Percentiles rank a stretch among this genome's conserved stretches.
These are phyloP conservation scores for Metarhizium anisopliae DNA, from an alignment of 2,329 filamentous ascomycete genomes.

Conservation along the genomic window DNA sequence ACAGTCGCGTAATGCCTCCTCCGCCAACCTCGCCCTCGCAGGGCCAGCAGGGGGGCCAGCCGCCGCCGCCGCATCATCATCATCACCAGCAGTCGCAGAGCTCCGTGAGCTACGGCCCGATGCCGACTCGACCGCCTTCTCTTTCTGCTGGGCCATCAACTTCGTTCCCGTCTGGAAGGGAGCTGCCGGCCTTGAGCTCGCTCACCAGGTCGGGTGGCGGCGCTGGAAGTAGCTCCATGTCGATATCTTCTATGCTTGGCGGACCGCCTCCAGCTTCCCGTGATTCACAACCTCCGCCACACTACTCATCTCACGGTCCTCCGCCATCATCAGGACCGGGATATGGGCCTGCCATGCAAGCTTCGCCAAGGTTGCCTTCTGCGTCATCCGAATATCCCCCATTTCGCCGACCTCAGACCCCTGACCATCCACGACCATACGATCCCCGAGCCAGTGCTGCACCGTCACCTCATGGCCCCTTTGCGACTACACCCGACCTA, in stretches of 20 bases:
- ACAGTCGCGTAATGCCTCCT: slow-evolving; percentile 37
- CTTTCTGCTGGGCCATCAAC: slow-evolving; percentile 33
- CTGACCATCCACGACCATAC: slow-evolving; percentile 55
- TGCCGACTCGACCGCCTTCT: slow-evolving; percentile 35
- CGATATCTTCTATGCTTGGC: slow-evolving; percentile 52
- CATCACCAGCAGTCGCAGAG: slow-evolving; percentile 21
- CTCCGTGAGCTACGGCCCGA: slow-evolving; percentile 32
- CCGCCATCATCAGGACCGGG: slow-evolving; percentile 33
- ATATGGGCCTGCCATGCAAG: slow-evolving; percentile 41
- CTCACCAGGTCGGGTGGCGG: slow-evolving; percentile 35
- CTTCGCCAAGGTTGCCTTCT: slow-evolving; percentile 47
- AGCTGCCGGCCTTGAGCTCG: slow-evolving; percentile 42
- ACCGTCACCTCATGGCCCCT: slow-evolving; percentile 40
- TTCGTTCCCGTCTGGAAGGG: slow-evolving; percentile 40
- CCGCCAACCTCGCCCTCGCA: slow-evolving; percentile 32
- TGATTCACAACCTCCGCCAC: slow-evolving; percentile 30
- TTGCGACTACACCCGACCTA: slow-evolving; percentile 50
- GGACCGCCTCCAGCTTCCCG: slow-evolving; percentile 36
- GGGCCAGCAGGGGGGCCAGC: slow-evolving; percentile 13
- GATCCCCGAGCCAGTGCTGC: slow-evolving; percentile 35
- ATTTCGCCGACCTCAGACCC: slow-evolving; percentile 61
- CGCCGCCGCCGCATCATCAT: slow-evolving; percentile 16
- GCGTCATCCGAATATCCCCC: slow-evolving; percentile 50
- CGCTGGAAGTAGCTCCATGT: slow-evolving; percentile 47
- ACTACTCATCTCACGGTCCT: slow-evolving; percentile 33